Base-by-base conservation (phyloP, 2,329 filamentous ascomycete species). In the Penicillium sp. region DNA sequence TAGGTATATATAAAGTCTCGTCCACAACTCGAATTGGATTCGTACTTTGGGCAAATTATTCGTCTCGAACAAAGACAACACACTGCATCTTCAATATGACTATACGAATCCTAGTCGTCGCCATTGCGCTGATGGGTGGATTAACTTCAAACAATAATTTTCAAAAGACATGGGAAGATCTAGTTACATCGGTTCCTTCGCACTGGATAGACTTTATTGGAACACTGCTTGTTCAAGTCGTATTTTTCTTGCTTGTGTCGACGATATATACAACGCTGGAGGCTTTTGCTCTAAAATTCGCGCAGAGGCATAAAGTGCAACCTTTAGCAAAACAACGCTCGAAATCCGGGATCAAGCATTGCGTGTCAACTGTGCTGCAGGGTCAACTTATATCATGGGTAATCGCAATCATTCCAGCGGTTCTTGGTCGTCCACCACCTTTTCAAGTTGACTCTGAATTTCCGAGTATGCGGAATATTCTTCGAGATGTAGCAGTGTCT, bases 331-430 rank as follows among this genome's bases (percentile, higher is more conserved):
- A 38, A 14, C 33, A 38, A 38, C 33, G 7, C 33, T 38, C 33
- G 16, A 38, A 38, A 3, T 38, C 33, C 8, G 33, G 16, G 7
- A 16, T 38, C 14, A 6, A 14, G 33, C 79, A 18, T n/a, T 43
- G 16, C 16, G 40, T 43, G 16, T 21, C 40, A 5, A 43, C 40
- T n/a, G 40, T 43, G 40, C 40, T 43, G 40, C 40, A 6, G 5
- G 40, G 40, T n/a, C 40, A 43, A 43, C 5, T 43, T 5, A 43
- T 43, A n/a, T n/a, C 7, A n/a, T 7, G 7, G 16, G 7, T n/a
- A 16, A 43, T 43, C 20, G 40, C 40, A 21, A 7, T 43, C 40
- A 43, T 43, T 43, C 40, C 40, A 43, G 7, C 40, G 6, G 7
- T 43, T 5, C 40, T 43, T 43, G 40, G 40, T 7, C 40, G 16